phyloP scores from a whole-genome alignment of 345 rosid genomes.

The Salix viminalis region DNA sequence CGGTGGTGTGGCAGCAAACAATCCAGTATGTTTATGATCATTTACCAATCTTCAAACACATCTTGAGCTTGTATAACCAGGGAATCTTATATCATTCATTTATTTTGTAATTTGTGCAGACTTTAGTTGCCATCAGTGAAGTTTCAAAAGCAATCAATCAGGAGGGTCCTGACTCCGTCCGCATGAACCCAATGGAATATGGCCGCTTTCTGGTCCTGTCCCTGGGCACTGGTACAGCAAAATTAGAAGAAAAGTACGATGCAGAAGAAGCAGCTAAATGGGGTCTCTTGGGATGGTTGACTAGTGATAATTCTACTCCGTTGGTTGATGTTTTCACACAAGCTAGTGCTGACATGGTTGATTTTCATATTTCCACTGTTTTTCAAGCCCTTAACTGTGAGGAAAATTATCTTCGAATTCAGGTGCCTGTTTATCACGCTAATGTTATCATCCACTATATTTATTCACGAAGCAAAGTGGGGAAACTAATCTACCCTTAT shows the following conservation, averaged over 20 bases:
- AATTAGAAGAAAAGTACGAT: constrained; percentile 31
- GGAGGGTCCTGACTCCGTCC: constrained; percentile 36
- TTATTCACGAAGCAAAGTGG: no score
- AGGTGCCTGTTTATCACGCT: constrained; percentile 20
- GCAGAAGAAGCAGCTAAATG: constrained; percentile 52
- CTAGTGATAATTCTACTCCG: constrained; percentile 42
- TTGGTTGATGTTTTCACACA: constrained; percentile 52
- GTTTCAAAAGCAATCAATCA: constrained; percentile 43
- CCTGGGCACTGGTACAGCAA: constrained; percentile 50
- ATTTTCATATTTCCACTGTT: constrained; percentile 44
- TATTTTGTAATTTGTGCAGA: no score
- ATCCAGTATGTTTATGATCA: no score
- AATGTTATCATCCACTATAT: no score
- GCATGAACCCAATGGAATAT: constrained; percentile 44
- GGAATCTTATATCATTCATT: no score
- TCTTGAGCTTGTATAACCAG: no score
- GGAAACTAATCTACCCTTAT: background rate
- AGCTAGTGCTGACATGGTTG: constrained; percentile 67
- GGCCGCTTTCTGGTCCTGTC: constrained; percentile 52
- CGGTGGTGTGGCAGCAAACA: no score
- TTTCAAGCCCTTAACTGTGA: constrained; percentile 47
- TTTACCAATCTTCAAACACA: no score
- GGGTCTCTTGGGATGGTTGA: constrained; percentile 67
- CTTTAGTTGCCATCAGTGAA: no score
- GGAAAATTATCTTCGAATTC: constrained; percentile 46